A percentile compares a stretch with the other conserved stretches of the same genome.
Evolutionary conservation across 2,329 filamentous ascomycete genomes (phyloP).

Genomic region (Aspergillus latus): DNA sequence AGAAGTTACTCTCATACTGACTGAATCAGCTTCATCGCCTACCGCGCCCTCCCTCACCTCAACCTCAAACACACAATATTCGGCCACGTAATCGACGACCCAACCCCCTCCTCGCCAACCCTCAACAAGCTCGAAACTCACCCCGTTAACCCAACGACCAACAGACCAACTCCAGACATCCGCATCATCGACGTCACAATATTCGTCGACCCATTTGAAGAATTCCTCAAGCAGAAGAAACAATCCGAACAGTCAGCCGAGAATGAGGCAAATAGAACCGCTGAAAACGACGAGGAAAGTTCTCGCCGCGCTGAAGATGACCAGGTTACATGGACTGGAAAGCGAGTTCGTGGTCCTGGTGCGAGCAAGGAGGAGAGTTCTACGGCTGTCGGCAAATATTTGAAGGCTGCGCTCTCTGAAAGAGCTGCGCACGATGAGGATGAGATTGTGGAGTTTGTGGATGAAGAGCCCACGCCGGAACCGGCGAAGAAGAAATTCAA

Average conservation of each 20-base stretch:
- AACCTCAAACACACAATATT: slow-evolving; percentile 98
- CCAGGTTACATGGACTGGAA: slow-evolving; percentile 92
- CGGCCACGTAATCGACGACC: slow-evolving; percentile 73
- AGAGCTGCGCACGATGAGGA: slow-evolving; percentile 47
- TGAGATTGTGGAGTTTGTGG: slow-evolving; percentile 60
- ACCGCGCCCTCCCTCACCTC: slow-evolving; percentile 78
- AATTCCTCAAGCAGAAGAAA: slow-evolving; percentile 76
- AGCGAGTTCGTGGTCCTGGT: slow-evolving; percentile 70
- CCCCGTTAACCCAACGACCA: slow-evolving; percentile 68
- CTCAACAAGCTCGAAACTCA: slow-evolving; percentile 75
- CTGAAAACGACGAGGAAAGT: slow-evolving; percentile 27
- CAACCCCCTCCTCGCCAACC: slow-evolving; percentile 44
- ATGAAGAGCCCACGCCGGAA: slow-evolving; percentile 64
- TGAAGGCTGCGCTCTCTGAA: slow-evolving; percentile 60
- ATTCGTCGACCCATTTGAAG: slow-evolving; percentile 91
- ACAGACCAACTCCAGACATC: slow-evolving; percentile 75
- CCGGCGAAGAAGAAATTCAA: slow-evolving; percentile 80
- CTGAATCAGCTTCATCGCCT: slow-evolving; percentile 72
- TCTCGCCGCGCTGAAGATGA: slow-evolving; percentile 68
- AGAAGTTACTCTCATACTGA: background rate
- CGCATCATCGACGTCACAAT: slow-evolving; percentile 79
- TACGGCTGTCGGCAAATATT: slow-evolving; percentile 74
- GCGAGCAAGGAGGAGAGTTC: slow-evolving; percentile 56
- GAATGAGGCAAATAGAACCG: slow-evolving; percentile 28
- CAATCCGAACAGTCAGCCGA: slow-evolving; percentile 59